Evolutionary conservation across 768 basidiomycete species (phyloP), one percentile per base, ranked within the genome.

Genomic region (Mycena latifolia): DNA sequence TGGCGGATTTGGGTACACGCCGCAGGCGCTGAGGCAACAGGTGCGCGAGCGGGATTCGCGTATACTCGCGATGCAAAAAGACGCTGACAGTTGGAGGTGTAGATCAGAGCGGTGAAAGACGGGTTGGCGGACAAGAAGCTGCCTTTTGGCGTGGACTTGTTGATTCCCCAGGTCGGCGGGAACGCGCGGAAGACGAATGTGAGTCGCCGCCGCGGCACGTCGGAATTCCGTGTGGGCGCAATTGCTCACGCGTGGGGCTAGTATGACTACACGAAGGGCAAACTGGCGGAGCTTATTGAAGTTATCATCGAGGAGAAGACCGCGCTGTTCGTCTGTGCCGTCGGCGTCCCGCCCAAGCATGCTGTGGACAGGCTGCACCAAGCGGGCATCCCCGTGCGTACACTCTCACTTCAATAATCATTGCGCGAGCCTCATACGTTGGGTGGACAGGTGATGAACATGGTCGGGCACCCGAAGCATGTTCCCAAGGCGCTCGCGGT

Each of bases 381-480:
- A 70, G 92, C 92, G 8, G 91, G 92, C 6, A 95, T 96, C 66
- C 85, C 89, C 37, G 84, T 61, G 45, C 22, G 45, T 46, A n/a
- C 5, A 20, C 41, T 43, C 41, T 5, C 41, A 6, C 20, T 6
- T n/a, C 6, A n/a, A n/a, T n/a, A n/a, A n/a, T 43, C 20, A 43
- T 5, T 22, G 20, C 4, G 5, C 41, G 6, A 8, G 10, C 7
- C 17, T 15, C 15, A n/a, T n/a, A n/a, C n/a, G 14, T 22, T 6
- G 41, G 5, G 11, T 14, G 41, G 18, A 20, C 53, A 65, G 54
- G 39, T 66, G 24, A 31, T 58, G 33, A 65, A 86, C 84, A 95
- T 95, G 93, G 92, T 97, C 61, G 96, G 96, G 22, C 93, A 95
- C 75, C 95, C 95, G n/a, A 97, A 95, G 75, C 93, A 95, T 75